These are phyloP conservation scores for Penicillium sp. DNA, from an alignment of 2,329 filamentous ascomycete species.

Conservation along the genomic window DNA sequence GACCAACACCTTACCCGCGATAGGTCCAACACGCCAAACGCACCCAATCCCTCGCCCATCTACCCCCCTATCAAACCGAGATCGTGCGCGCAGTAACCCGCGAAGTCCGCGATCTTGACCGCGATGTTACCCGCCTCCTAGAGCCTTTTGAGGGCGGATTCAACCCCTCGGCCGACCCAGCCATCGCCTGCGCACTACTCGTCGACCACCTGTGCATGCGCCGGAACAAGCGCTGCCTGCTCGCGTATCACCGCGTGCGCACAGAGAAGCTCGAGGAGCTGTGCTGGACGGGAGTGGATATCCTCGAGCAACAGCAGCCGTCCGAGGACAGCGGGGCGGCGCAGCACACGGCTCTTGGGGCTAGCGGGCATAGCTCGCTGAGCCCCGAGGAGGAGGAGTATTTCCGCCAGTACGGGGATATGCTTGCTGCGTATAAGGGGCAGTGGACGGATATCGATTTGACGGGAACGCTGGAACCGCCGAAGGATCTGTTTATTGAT, in stretches of 20 bases:
- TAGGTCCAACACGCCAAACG: conserved; percentile 95
- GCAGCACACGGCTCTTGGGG: conserved; percentile 14
- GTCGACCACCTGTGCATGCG: conserved; percentile 95
- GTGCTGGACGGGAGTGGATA: conserved; percentile 85
- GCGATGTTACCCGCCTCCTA: conserved; percentile 74
- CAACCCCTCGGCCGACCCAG: conserved; percentile 77
- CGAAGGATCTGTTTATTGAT: conserved; percentile 94
- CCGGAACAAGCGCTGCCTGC: conserved; percentile 89
- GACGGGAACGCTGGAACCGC: conserved; percentile 88
- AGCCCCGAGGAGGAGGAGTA: conserved; percentile 98
- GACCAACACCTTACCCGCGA: conserved; percentile 1
- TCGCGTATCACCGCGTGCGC: conserved; percentile 89
- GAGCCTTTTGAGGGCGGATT: conserved; percentile 82
- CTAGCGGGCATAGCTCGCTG: conserved; percentile 64
- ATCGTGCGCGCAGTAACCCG: conserved; percentile 81
- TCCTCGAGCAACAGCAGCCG: conserved; percentile 66
- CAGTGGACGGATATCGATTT: conserved; percentile 98
- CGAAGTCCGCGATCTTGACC: conserved; percentile 90
- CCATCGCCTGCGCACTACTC: conserved; percentile 80
- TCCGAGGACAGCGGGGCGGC: conserved; percentile 35
- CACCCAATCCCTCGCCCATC: conserved; percentile 77
- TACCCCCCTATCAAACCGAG: conserved; percentile 91
- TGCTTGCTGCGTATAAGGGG: conserved; percentile 94
- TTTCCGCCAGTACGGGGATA: conserved; percentile 83
- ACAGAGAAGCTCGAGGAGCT: conserved; percentile 90